Conservation (phyloP, 129 eudicot species). For the Solidago caesia region DNA sequence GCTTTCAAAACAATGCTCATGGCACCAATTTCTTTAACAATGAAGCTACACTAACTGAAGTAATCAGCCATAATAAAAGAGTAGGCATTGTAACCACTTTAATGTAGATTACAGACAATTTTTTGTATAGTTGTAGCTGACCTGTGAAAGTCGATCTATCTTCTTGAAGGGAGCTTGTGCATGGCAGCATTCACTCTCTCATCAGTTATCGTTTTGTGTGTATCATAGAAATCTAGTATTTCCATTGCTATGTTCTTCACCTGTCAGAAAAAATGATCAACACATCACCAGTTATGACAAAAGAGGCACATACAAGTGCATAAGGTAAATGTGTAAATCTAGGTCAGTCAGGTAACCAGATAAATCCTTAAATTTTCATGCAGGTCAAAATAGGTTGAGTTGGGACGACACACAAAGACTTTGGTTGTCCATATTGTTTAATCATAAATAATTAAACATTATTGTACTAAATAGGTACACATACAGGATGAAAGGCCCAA, state of each 20-base stretch:
- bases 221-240: slow-evolving; percentile 86
- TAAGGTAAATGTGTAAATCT: too few species aligned
- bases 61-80: slow-evolving; percentile 23
- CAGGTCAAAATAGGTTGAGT: too few species aligned
- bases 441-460: too few species aligned
- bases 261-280: slow-evolving; percentile 36
- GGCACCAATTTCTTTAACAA: slow-evolving; percentile 11
- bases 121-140: background rate
- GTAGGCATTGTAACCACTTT: slow-evolving; percentile 28
- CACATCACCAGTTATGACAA: slow-evolving; percentile 4
- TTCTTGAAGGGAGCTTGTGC: slow-evolving; percentile 62
- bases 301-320: background rate
- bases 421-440: too few species aligned
- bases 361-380: too few species aligned
- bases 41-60: slow-evolving; percentile 20
- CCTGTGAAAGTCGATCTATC: slow-evolving; percentile 22
- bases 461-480: too few species aligned
- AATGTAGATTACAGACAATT: slow-evolving; percentile 19
- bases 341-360: too few species aligned
- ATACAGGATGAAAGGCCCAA: too few species aligned
- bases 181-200: slow-evolving; percentile 72
- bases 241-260: slow-evolving; percentile 98
- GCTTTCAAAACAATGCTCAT: slow-evolving; percentile 11
- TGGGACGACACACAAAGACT: too few species aligned
- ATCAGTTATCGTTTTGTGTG: slow-evolving; percentile 64